A percentile compares a stretch with the other conserved stretches of the same genome.
These are phyloP conservation scores for Xylaria flabelliformis DNA, from an alignment of 495 filamentous ascomycete genomes.

Conservation along the genomic window DNA sequence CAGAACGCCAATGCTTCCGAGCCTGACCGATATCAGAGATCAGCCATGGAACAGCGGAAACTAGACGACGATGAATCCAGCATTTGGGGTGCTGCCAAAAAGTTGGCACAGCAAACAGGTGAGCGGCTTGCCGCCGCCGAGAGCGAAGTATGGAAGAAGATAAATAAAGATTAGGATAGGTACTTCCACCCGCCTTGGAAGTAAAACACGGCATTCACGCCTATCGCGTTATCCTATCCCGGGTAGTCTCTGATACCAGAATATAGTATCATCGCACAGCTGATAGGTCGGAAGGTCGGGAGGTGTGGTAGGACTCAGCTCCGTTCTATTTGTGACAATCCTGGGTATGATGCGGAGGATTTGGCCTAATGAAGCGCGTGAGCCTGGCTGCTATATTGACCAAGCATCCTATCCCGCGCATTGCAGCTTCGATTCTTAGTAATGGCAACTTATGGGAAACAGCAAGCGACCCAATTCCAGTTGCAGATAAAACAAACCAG, in stretches of 20 bases:
- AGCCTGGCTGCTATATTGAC: slow-evolving; percentile 11
- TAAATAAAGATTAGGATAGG: slow-evolving; percentile 58
- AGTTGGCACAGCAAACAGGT: slow-evolving; percentile 66
- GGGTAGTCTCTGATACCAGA: slow-evolving; percentile 1
- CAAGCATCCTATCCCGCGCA: slow-evolving; percentile 19
- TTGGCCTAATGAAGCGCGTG: slow-evolving; percentile 22
- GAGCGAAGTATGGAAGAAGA: slow-evolving; percentile 73
- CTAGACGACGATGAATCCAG: slow-evolving; percentile 43
- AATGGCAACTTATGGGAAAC: slow-evolving; percentile 17
- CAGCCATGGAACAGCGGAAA: slow-evolving; percentile 37
- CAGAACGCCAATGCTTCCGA: slow-evolving; percentile 62
- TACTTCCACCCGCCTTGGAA: background rate
- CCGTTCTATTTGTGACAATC: slow-evolving; percentile 30
- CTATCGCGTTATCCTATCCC: slow-evolving; percentile 24
- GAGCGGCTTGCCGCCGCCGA: slow-evolving; percentile 67
- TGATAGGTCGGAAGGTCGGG: slow-evolving; percentile 9
- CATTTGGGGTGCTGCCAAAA: slow-evolving; percentile 62
- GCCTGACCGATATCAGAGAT: slow-evolving; percentile 44
- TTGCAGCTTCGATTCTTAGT: slow-evolving; percentile 24
- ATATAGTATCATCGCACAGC: slow-evolving; percentile 1
- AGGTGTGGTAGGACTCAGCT: slow-evolving; percentile 25
- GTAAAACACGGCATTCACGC: background rate
- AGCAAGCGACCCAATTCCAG: slow-evolving; percentile 17
- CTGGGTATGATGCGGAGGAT: slow-evolving; percentile 25
- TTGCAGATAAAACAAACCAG: slow-evolving; percentile 12